Evolutionary conservation across 345 rosid species (phyloP).

Genomic region (Camelina hispida): DNA sequence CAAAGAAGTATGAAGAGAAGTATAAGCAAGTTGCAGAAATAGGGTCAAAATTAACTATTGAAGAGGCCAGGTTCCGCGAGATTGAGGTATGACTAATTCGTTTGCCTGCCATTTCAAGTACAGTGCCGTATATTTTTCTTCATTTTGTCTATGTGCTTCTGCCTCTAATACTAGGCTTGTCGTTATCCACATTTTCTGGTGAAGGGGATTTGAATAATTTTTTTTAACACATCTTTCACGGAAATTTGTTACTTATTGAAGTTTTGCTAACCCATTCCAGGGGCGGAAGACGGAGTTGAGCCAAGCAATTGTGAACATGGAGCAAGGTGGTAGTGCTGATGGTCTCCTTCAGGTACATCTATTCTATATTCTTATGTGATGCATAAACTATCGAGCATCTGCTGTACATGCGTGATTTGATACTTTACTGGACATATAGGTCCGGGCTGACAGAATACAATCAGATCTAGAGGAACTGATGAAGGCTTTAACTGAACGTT

Average conservation of each 20-base stretch:
- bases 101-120: slow-evolving; percentile 31
- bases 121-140: slow-evolving; percentile 10
- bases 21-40: slow-evolving; percentile 96
- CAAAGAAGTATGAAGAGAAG: slow-evolving; percentile 95
- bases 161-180: background rate
- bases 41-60: slow-evolving; percentile 91
- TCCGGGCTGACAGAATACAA: slow-evolving; percentile 94
- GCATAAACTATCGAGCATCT: slow-evolving; percentile 23
- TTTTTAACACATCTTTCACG: background rate
- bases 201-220: slow-evolving; percentile 14
- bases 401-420: slow-evolving; percentile 16
- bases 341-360: slow-evolving; percentile 89
- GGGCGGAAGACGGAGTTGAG: slow-evolving; percentile 82
- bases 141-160: background rate
- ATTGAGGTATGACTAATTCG: slow-evolving; percentile 63
- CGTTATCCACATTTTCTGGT: slow-evolving; percentile 9
- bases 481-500: slow-evolving; percentile 77
- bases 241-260: slow-evolving; percentile 14
- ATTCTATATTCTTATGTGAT: slow-evolving; percentile 24
- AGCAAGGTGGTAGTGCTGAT: slow-evolving; percentile 93
- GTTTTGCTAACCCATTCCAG: slow-evolving; percentile 50
- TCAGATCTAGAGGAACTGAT: slow-evolving; percentile 92
- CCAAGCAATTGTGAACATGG: slow-evolving; percentile 88
- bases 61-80: slow-evolving; percentile 94
- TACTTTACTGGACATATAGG: slow-evolving; percentile 55